Base-by-base conservation (phyloP, 805 yeast species). In the Torulaspora maleeae region DNA sequence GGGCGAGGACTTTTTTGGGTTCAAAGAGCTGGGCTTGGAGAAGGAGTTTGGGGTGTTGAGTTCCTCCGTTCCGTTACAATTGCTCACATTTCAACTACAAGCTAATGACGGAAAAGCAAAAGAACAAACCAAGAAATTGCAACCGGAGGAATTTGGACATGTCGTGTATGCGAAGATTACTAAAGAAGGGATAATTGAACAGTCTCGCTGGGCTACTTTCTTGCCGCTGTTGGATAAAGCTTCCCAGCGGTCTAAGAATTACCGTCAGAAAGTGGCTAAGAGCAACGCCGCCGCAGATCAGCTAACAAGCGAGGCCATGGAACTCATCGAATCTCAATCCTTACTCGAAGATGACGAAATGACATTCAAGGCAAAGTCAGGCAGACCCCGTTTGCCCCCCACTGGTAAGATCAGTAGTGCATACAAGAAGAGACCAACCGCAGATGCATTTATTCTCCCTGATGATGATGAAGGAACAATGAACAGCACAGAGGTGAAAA, bases 1-100 rank as follows among this genome's bases (percentile, higher is more conserved):
- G 0, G 99, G 98, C 5, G 99, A 91, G 57, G 99, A 93, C 68
- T 93, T 90, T 75, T 95, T 95, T 69, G 99, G 99, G 0, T 95
- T 93, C 72, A 85, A 78, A 60, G 98, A 91, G 53, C 72, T 93
- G 38, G 99, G 99, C 0, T 70, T 93, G 43, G 98, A 91, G 58
- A 86, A 83, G 57, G 99, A 93, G 64, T 84, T 88, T 63, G 90
- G 91, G 9, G 71, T 91, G 61, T 67, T 89, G 40, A 83, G 90
- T 24, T 77, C 90, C 2, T 79, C 95, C 0, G 88, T 93, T 22
- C 99, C 99, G 1, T 72, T 95, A 36, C 95, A 91, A 64, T 70
- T 93, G 46, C 70, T 93, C 29, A 59, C 69, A 12, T 59, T 64
- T n/a, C 67, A 62, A 36, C 59, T 62, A 38, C 96, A 88, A 54